Conservation (phyloP, 352 stramenopile species). For the Pythium sukuiense region DNA sequence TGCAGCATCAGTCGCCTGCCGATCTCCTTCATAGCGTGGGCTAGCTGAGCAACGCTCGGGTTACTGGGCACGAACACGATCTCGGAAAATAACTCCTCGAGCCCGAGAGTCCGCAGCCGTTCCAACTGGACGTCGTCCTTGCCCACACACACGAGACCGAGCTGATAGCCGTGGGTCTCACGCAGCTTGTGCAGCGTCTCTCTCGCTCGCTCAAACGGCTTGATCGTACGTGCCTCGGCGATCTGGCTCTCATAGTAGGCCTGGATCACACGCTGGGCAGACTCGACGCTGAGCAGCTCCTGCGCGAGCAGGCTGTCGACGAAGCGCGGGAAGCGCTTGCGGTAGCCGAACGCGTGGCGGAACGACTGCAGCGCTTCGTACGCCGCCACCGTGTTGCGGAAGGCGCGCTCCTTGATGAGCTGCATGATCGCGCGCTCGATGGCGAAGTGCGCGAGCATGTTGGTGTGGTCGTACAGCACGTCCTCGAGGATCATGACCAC, state of each 20-base stretch:
- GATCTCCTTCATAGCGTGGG: conserved; percentile 75
- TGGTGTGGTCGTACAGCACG: conserved; percentile 85
- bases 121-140: conserved; percentile 75
- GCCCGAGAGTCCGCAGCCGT: conserved; percentile 61
- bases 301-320: conserved; percentile 70
- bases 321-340: conserved; percentile 83
- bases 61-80: conserved; percentile 72
- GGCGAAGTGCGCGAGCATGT: conserved; percentile 74
- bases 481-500: conserved; percentile 87
- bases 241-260: conserved; percentile 85
- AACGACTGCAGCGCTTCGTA: conserved; percentile 80
- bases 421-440: conserved; percentile 78
- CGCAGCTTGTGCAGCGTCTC: conserved; percentile 58
- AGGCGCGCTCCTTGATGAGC: conserved; percentile 66
- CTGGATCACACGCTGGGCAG: conserved; percentile 59
- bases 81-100: conserved; percentile 66
- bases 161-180: conserved; percentile 45
- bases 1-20: conserved; percentile 55
- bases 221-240: conserved; percentile 61
- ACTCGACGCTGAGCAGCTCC: conserved; percentile 38
- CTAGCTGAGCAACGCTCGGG: conserved; percentile 58
- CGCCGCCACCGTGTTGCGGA: conserved; percentile 59
- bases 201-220: conserved; percentile 52
- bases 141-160: conserved; percentile 75
- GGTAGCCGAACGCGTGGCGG: conserved; percentile 78